Evolutionary conservation across 192 early-diverging fungal genomes (phyloP).

Genomic region (Coemansia furcata): DNA sequence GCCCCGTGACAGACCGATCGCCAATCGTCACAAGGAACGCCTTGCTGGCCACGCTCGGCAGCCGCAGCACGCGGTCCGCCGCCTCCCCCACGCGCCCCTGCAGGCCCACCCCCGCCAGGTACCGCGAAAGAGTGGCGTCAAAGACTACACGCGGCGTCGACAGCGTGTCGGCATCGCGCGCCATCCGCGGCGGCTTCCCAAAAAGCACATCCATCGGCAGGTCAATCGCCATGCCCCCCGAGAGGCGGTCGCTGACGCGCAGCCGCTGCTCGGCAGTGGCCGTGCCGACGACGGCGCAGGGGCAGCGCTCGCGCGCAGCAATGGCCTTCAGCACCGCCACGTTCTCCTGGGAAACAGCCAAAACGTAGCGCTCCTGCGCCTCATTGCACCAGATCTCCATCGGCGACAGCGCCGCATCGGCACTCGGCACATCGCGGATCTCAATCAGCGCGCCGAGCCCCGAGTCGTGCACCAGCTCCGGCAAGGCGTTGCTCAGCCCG

Average conservation of each 20-base stretch:
- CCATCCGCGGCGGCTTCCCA: slow-evolving; percentile 96
- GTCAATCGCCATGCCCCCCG: slow-evolving; percentile 72
- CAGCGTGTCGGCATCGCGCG: slow-evolving; percentile 66
- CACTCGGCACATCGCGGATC: slow-evolving; percentile 86
- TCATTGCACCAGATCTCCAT: slow-evolving; percentile 99
- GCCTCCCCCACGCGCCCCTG: slow-evolving; percentile 59
- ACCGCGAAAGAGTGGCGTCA: slow-evolving; percentile 59
- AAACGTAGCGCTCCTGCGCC: slow-evolving; percentile 98
- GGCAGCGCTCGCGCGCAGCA: slow-evolving; percentile 88
- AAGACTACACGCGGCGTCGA: slow-evolving; percentile 54
- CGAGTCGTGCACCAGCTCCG: slow-evolving; percentile 97
- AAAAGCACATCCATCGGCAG: slow-evolving; percentile 95
- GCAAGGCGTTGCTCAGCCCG: slow-evolving; percentile 95
- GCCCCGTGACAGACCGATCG: slow-evolving; percentile 91
- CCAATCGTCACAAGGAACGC: slow-evolving; percentile 97
- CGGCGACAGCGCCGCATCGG: slow-evolving; percentile 93
- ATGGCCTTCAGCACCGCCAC: slow-evolving; percentile 70
- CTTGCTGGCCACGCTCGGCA: slow-evolving; percentile 92
- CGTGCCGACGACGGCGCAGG: slow-evolving; percentile 84
- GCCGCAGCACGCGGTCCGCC: slow-evolving; percentile 69
- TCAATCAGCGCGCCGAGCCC: slow-evolving; percentile 88
- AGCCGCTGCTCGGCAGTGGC: slow-evolving; percentile 82
- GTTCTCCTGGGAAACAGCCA: slow-evolving; percentile 62
- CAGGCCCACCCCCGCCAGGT: slow-evolving; percentile 51
- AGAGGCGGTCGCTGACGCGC: slow-evolving; percentile 74